phyloP scores from a whole-genome alignment of 192 early-diverging fungal genomes.

The Geosiphon pyriformis region DNA sequence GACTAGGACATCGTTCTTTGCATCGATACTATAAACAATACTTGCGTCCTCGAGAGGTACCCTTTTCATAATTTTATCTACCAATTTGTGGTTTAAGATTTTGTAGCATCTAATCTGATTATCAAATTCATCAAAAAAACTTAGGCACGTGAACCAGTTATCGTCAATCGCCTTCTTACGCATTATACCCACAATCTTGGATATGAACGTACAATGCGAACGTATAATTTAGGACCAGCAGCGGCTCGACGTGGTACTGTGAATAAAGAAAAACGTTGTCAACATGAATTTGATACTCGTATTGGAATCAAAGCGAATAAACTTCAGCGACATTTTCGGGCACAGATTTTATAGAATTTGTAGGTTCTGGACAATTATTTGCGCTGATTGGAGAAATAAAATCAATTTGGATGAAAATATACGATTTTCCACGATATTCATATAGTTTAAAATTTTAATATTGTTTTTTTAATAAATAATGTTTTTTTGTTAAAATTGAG shows the following conservation, averaged over 20 bases:
- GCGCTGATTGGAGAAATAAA: too few species aligned
- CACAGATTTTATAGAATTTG: conserved; percentile 67
- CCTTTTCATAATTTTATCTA: background rate
- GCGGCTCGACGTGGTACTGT: conserved; percentile 33
- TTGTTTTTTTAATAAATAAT: too few species aligned
- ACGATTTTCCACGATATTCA: too few species aligned
- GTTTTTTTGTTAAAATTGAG: too few species aligned
- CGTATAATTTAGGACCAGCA: conserved; percentile 34
- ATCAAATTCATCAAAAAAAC: conserved; percentile 8
- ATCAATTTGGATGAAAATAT: too few species aligned
- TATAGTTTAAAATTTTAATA: too few species aligned
- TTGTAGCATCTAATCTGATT: too few species aligned
- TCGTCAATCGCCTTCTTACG: conserved; percentile 68
- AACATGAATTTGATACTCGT: conserved; percentile 56
- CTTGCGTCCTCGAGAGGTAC: conserved; percentile 58
- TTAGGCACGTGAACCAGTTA: background rate
- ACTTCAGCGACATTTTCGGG: conserved; percentile 81
- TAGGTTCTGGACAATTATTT: too few species aligned
- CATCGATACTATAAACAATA: conserved; percentile 84
- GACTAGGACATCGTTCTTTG: conserved; percentile 77
- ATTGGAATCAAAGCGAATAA: conserved; percentile 76
- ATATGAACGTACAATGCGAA: conserved; percentile 39
- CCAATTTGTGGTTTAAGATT: conserved; percentile 6
- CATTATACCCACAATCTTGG: conserved; percentile 55
- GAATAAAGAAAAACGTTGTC: conserved; percentile 17